A percentile compares a stretch with the other conserved stretches of the same genome.
phyloP scores from a whole-genome alignment of 345 rosid species.

The Eucalyptus sp. region DNA sequence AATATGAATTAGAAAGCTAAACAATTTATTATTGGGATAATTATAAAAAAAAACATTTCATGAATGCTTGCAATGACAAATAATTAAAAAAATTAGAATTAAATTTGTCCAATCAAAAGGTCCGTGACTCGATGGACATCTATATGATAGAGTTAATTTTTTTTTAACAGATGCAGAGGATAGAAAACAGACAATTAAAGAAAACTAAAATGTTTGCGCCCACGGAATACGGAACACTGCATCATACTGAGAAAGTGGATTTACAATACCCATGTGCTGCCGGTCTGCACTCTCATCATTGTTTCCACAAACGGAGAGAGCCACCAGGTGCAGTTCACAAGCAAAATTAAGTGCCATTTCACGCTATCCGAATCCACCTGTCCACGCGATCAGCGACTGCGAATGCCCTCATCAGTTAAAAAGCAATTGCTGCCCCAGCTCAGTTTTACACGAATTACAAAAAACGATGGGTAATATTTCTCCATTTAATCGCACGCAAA shows the following conservation, averaged over 20 bases:
- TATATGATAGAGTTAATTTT: neutral
- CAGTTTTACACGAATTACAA: neutral
- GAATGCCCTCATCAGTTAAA: neutral
- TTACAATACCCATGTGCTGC: neutral
- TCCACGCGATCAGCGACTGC: neutral
- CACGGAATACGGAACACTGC: neutral
- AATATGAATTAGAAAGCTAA: neutral
- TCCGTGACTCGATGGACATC: fast-evolving
- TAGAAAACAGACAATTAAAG: neutral
- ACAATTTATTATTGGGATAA: neutral
- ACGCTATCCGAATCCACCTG: neutral
- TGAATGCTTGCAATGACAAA: fast-evolving
- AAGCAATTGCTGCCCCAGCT: neutral
- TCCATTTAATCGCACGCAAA: neutral
- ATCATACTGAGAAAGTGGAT: neutral
- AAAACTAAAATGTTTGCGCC: neutral
- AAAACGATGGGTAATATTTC: neutral
- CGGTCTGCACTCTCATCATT: neutral
- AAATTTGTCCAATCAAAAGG: fast-evolving
- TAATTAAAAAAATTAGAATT: fast-evolving
- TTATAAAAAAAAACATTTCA: neutral
- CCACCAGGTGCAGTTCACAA: neutral
- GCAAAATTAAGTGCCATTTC: neutral
- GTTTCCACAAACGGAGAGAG: neutral
- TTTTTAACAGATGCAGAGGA: neutral